Evolutionary conservation across 2,329 filamentous ascomycete genomes (phyloP).

Genomic region (Cladosporium sphaerospermum): DNA sequence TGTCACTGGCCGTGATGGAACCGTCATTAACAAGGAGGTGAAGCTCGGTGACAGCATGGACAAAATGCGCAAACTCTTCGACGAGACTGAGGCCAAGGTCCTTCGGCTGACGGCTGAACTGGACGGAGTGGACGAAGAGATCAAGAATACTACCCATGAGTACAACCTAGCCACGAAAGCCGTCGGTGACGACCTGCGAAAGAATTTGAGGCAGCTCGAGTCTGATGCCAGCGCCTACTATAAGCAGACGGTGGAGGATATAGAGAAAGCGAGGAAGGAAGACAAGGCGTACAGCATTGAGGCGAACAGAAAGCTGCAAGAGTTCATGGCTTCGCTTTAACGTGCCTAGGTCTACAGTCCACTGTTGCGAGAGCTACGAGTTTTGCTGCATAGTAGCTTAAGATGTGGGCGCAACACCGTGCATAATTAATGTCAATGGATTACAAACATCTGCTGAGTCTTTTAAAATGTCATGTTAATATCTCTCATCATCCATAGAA

Average conservation of each 20-base stretch:
- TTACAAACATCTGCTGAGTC: neutral
- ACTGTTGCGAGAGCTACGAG: neutral
- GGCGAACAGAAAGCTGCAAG: slow-evolving; percentile 19
- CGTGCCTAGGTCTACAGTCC: neutral
- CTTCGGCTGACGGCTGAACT: slow-evolving; percentile 15
- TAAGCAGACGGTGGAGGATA: slow-evolving; percentile 15
- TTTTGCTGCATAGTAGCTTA: neutral
- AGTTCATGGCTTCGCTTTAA: slow-evolving; percentile 11
- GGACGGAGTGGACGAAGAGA: slow-evolving; percentile 15
- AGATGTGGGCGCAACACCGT: neutral
- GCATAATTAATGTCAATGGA: neutral
- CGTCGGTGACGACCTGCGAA: slow-evolving; percentile 12
- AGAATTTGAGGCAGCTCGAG: slow-evolving; percentile 15
- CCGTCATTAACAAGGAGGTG: neutral
- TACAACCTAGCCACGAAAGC: slow-evolving; percentile 11
- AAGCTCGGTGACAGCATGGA: slow-evolving; percentile 19
- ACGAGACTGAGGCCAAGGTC: slow-evolving; percentile 14
- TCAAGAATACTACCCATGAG: slow-evolving; percentile 15
- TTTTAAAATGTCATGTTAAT: neutral
- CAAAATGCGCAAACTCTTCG: slow-evolving; percentile 13
- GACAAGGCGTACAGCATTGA: slow-evolving; percentile 12
- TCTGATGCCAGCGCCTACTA: slow-evolving; percentile 16
- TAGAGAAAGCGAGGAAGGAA: slow-evolving; percentile 17
- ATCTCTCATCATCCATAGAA: neutral
- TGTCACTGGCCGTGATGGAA: slow-evolving; percentile 11